Evolutionary conservation across 2,329 filamentous ascomycete genomes (phyloP), one percentile per base, ranked within the genome.

Genomic region (Pseudogymnoascus sp.): DNA sequence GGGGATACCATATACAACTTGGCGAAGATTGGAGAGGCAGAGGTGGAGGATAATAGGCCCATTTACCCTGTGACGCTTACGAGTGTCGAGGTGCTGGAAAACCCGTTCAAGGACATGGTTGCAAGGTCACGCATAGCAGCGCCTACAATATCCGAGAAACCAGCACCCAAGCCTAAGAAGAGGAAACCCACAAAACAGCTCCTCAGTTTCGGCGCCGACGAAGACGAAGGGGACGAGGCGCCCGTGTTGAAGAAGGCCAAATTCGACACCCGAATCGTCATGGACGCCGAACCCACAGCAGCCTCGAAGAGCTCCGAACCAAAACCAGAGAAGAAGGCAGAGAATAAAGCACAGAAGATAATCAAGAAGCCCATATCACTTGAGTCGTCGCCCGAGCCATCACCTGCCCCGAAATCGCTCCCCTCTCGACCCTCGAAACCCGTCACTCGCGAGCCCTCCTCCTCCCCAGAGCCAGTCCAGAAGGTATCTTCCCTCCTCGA

Each of bases 1-100:
- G 95, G 93, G 28, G 91, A 97, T 68, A 97, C 93, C 15, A 95
- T 99, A 63, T 99, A 96, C 78, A 97, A 97, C 74, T 76, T 99
- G 71, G 87, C 93, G 72, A 96, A 93, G 76, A 96, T 97, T 81
- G 92, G 89, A 19, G 93, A 97, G 73, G 85, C 85, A 0, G 95
- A 97, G 72, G 79, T 96, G 17, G 84, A 88, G 26, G 87, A 91
- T 63, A 93, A 97, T 67, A 83, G 91, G 66, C 93, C 93, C 1
- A 76, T 96, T 60, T 99, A 96, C 74, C 88, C 93, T 0, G 85
- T 91, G 36, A 92, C 87, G 74, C 87, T 99, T 64, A 86, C 85
- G 3, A 79, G 81, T 19, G 79, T 89, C 28, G 90, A 95, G 74
- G 85, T 96, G 19, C 74, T 95, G 67, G 84, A 92, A 59, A 95